Base-by-base conservation (phyloP, 2,329 filamentous ascomycete species). In the Cladorrhinum sp. region DNA sequence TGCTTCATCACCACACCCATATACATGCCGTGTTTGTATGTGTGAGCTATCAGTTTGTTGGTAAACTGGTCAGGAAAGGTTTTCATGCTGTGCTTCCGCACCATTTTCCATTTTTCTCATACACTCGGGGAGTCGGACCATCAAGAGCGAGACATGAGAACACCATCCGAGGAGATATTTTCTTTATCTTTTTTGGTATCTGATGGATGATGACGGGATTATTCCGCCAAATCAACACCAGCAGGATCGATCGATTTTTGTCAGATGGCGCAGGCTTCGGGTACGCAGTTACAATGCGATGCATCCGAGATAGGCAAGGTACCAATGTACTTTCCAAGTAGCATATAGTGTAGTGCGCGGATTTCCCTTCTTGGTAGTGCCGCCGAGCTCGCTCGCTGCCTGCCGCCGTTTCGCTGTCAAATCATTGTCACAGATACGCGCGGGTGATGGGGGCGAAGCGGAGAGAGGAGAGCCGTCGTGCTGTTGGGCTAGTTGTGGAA, bases 281-380 rank as follows among this genome's bases (percentile, higher is more conserved):
- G 24, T 20, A 28, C 48, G 42, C 42, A 36, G 26, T 33, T 36
- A 12, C 55, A 56, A 65, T 65, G 53, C 65, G 30, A 49, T 61
- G 58, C 58, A 52, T 59, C 56, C 62, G 65, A 62, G 59, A 30
- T 58, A 59, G 54, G 54, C 24, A 10, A 51, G 24, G 49, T 18
- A 20, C 52, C 33, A 39, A 23, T 28, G 53, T 23, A 36, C n/a
- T 46, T 36, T 36, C 3, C 26, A 23, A 53, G 46, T 46, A 39
- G n/a, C 18, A 21, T 53, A 26, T 49, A 21, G 12, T 51, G 16
- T 46, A 21, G 42, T 46, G 33, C 33, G 57, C 65, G 65, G 65
- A 21, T 65, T 65, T 36, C 65, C 65, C 12, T 58, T 67, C 57
- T 55, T 30, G 65, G 65, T 53, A 63, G 54, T 62, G 48, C 64